Conservation (phyloP, 2,329 filamentous ascomycete species). For the Geosmithia morbida region DNA sequence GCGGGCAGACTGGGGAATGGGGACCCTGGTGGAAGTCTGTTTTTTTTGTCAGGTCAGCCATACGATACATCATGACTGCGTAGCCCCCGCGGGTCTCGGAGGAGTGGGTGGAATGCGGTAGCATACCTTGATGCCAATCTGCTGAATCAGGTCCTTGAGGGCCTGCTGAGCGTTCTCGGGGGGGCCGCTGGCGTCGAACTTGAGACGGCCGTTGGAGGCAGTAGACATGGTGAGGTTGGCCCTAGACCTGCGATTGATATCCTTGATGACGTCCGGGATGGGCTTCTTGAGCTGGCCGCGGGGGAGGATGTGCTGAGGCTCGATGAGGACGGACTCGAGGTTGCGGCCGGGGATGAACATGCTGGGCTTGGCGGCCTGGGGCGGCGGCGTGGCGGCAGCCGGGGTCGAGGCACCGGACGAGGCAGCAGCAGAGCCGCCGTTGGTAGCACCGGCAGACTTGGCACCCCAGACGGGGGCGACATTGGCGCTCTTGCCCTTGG, state of each 20-base stretch:
- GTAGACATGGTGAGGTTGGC: slow-evolving; percentile 68
- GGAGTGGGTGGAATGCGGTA: neutral
- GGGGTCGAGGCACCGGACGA: slow-evolving; percentile 47
- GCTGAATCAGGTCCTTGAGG: slow-evolving; percentile 74
- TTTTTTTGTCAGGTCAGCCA: neutral
- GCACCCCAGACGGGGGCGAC: slow-evolving; percentile 65
- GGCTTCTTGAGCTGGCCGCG: slow-evolving; percentile 71
- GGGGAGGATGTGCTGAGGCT: slow-evolving; percentile 62
- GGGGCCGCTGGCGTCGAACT: slow-evolving; percentile 76
- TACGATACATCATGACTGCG: neutral
- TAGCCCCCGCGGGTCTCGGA: too few relatives aligned
- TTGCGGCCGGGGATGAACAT: slow-evolving; percentile 74
- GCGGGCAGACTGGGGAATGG: slow-evolving; percentile 70
- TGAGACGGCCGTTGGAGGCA: slow-evolving; percentile 56
- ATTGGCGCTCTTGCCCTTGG: slow-evolving; percentile 52
- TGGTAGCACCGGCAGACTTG: slow-evolving; percentile 42
- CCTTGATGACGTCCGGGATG: slow-evolving; percentile 70
- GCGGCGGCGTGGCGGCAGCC: slow-evolving; percentile 38
- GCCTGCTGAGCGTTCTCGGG: slow-evolving; percentile 75
- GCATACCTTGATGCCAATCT: slow-evolving; percentile 72
- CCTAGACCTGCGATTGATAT: slow-evolving; percentile 85
- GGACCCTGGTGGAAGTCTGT: slow-evolving; percentile 49
- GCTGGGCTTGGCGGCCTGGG: slow-evolving; percentile 29
- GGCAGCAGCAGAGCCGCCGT: slow-evolving; percentile 40
- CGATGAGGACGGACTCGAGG: slow-evolving; percentile 60